Base-by-base conservation (phyloP, 2,329 filamentous ascomycete species). In the Aspergillus novofumigatus region DNA sequence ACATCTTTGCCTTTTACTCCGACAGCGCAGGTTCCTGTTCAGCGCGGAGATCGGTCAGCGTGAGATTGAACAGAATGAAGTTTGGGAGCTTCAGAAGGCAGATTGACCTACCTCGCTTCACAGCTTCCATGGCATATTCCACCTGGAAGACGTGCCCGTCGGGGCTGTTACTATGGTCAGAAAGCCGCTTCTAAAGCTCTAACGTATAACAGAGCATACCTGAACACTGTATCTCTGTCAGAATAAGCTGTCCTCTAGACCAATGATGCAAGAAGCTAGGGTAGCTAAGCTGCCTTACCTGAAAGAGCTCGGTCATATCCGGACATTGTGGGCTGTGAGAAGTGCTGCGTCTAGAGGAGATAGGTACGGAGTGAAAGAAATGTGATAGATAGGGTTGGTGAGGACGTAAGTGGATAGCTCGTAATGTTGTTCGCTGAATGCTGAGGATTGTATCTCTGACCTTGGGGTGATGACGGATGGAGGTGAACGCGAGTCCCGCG, bases 101-200 rank as follows among this genome's bases (percentile, higher is more conserved):
- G 57, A 51, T 59, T 61, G 45, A 54, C 62, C 55, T 80, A 94
- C 93, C 94, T 91, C 94, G 82, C 84, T 99, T 99, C 67, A 99
- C 94, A 66, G 94, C 94, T 81, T 99, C 94, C 67, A 96, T 89
- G 56, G 94, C 94, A 85, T 99, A 99, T 84, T 99, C 94, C 72
- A 99, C 94, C 80, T 99, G 94, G 81, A 99, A 99, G 71, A 99
- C 94, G 82, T 99, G 94, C 78, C 94, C 94, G 80, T 99, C 94
- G 72, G 94, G 94, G 85, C 93, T 97, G 72, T 51, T 25, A 57
- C 14, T 50, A 50, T n/a, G 42, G 73, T 88, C 76, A 86, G 80
- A 67, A 63, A 57, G 44, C 47, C 52, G 45, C n/a, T 61, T 55
- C 59, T 63, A 51, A 9, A 67, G 57, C 54, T 53, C 17, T 4